Conservation (phyloP, 129 eudicot species). For the Solidago caesia region DNA sequence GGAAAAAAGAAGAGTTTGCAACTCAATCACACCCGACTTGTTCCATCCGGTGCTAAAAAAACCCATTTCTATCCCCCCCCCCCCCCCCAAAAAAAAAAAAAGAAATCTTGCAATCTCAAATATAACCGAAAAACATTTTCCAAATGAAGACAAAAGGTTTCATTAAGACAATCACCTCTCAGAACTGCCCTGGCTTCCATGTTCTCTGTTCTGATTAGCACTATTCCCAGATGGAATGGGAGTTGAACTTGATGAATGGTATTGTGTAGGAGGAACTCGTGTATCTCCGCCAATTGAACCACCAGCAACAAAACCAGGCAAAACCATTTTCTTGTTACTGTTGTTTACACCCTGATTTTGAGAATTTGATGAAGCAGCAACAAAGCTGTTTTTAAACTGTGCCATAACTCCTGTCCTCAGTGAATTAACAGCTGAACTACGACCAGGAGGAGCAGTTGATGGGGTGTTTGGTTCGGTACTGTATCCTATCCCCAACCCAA, state of each 20-base stretch:
- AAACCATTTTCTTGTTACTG: slow-evolving; percentile 52
- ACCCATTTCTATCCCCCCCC: not conserved
- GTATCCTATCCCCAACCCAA: slow-evolving; percentile 95
- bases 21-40: too few species aligned
- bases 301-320: slow-evolving; percentile 92
- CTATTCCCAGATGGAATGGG: slow-evolving; percentile 39
- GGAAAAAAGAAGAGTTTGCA: not conserved
- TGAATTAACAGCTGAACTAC: slow-evolving; percentile 73
- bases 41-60: not conserved
- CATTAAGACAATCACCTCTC: slow-evolving; percentile 50
- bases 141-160: not conserved
- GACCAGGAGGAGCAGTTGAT: slow-evolving; percentile 45
- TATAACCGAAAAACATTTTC: slow-evolving; percentile 9
- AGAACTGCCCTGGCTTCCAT: slow-evolving; percentile 42
- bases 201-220: slow-evolving; percentile 36
- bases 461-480: slow-evolving; percentile 47
- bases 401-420: slow-evolving; percentile 83
- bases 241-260: slow-evolving; percentile 34
- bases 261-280: slow-evolving; percentile 30
- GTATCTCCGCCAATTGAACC: slow-evolving; percentile 90
- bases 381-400: slow-evolving; percentile 80
- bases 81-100: not conserved
- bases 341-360: slow-evolving; percentile 44
- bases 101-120: not conserved
- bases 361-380: slow-evolving; percentile 78